Base-by-base conservation (phyloP, 768 basidiomycete species). In the Calvatia gigantea region DNA sequence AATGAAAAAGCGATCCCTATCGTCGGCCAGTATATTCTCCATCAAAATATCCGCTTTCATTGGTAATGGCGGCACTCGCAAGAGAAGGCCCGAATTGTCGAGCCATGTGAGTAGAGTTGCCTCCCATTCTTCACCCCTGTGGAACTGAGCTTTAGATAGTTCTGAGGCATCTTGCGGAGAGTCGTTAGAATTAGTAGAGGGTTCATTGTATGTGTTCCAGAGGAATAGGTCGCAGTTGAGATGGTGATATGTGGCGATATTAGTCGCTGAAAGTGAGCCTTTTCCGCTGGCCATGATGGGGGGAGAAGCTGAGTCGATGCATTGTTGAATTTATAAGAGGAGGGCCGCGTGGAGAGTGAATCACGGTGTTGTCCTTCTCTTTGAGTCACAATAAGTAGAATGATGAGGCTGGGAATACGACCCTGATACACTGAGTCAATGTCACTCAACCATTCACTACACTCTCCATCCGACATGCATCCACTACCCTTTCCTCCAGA, bases 61-160 rank as follows among this genome's bases (percentile, higher is more conserved):
- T 1, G 74, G 74, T 6, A 58, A 49, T 6, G 74, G 66, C 15
- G 71, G 73, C 14, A 79, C 70, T 28, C 69, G 72, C 50, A 79
- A 63, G 5, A 81, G 72, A 7, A 78, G 64, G 29, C 73, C 54
- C 5, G 72, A 66, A 6, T 57, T 33, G 47, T 79, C 76, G 3
- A 81, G 69, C 72, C 74, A 78, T 0, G 67, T 58, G 51, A 75
- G 69, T n/a, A 80, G 65, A 49, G 59, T 43, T 3, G 65, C 39
- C 61, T 81, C 79, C 80, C 80, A 81, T 43, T 74, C 69, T 32
- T 71, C 52, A 4, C 80, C 80, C 19, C 77, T 74, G 51, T 72
- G 64, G 58, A 70, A 76, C 14, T 74, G 72, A 5, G 77, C 76
- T 44, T 68, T 65, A 27, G 65, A 53, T n/a, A 72, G 60, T 47